Conservation (phyloP, 2,329 filamentous ascomycete species). For the Diplodia sapinea region DNA sequence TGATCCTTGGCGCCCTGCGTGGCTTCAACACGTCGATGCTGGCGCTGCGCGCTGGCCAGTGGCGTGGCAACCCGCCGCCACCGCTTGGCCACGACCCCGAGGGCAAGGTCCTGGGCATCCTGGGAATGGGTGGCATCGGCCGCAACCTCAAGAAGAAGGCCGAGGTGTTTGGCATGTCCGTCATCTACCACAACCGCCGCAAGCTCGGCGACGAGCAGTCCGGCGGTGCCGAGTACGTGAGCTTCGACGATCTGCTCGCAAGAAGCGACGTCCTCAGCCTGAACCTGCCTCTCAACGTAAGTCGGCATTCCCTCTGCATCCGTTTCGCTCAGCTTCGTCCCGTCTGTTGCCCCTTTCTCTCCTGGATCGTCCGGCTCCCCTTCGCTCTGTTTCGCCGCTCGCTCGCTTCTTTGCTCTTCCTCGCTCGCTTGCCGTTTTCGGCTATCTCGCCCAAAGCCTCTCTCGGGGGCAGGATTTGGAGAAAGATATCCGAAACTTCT, state of each 20-base stretch:
- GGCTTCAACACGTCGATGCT: conserved; percentile 72
- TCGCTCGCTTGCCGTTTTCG: conserved; percentile 19
- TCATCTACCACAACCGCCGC: conserved; percentile 76
- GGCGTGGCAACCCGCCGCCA: conserved; percentile 63
- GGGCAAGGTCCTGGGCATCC: conserved; percentile 77
- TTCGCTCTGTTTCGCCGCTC: conserved; percentile 13
- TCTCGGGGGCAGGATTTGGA: background rate
- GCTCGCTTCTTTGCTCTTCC: conserved; percentile 27
- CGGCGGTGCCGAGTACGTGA: conserved; percentile 68
- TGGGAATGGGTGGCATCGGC: conserved; percentile 88
- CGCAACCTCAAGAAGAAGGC: conserved; percentile 77
- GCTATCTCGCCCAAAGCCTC: conserved; percentile 15
- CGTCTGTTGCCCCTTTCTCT: conserved; percentile 8
- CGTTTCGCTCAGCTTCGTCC: conserved; percentile 6
- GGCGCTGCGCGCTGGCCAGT: conserved; percentile 69
- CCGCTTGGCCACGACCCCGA: conserved; percentile 76
- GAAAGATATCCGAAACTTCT: conserved; percentile 21
- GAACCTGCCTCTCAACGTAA: conserved; percentile 81
- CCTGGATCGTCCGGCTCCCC: conserved; percentile 22
- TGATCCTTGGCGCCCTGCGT: conserved; percentile 79
- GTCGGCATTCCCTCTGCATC: conserved; percentile 40
- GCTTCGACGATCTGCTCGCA: conserved; percentile 73
- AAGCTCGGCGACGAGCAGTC: conserved; percentile 62
- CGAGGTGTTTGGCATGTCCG: conserved; percentile 74
- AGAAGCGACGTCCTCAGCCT: conserved; percentile 78